A percentile compares a stretch with the other conserved stretches of the same genome.
These are phyloP conservation scores for Helminthosporium solani DNA, from an alignment of 2,329 filamentous ascomycete species.

Conservation along the genomic window DNA sequence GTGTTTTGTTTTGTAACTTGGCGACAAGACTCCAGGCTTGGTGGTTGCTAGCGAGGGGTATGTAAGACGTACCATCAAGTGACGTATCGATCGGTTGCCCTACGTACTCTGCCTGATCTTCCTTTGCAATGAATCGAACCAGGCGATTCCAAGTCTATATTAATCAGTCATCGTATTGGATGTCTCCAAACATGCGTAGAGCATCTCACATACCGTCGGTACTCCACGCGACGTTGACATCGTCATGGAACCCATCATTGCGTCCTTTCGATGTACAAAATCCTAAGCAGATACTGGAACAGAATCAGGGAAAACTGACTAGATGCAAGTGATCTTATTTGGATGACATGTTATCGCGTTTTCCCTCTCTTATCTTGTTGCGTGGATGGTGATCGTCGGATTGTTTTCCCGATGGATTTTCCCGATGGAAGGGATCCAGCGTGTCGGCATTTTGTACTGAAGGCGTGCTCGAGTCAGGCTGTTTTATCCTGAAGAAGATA, in stretches of 20 bases:
- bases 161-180: no score
- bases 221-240: background rate
- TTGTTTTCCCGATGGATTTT: background rate
- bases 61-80: slow-evolving; percentile 12
- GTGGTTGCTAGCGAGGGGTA: background rate
- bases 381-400: no score
- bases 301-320: no score
- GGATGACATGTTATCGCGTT: background rate
- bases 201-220: background rate
- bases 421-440: background rate
- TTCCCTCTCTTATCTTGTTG: background rate
- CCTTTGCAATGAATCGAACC: slow-evolving; percentile 18
- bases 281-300: no score
- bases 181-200: no score
- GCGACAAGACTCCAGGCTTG: no score
- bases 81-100: slow-evolving; percentile 13
- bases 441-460: background rate
- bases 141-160: slow-evolving; percentile 15
- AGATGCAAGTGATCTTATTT: no score
- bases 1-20: no score
- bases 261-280: background rate
- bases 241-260: background rate
- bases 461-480: no score
- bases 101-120: slow-evolving; percentile 16
- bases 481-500: no score